These are phyloP conservation scores for Gaertneriomyces sp. DNA, from an alignment of 192 early-diverging fungal species.

Conservation along the genomic window DNA sequence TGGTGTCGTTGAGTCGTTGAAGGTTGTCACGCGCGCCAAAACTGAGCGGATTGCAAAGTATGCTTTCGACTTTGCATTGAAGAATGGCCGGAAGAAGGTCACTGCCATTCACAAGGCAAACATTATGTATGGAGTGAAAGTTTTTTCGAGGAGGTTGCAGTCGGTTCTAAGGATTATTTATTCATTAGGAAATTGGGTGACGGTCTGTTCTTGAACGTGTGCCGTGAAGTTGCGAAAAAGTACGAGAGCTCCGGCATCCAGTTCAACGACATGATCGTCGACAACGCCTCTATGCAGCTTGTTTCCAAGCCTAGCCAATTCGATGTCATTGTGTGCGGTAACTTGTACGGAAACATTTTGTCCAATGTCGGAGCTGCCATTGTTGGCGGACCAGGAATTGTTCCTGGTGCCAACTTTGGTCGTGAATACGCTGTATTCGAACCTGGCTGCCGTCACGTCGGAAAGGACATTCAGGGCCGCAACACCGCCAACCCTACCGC, in stretches of 20 bases:
- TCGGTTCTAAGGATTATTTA: conserved; percentile 5
- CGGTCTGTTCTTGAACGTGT: conserved; percentile 95
- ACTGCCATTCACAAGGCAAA: conserved; percentile 99
- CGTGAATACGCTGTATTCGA: conserved; percentile 97
- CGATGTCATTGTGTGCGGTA: conserved; percentile 99
- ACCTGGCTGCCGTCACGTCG: conserved; percentile 97
- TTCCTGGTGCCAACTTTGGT: conserved; percentile 98
- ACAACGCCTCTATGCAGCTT: conserved; percentile 99
- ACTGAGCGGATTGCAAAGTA: conserved; percentile 98
- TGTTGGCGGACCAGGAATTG: conserved; percentile 92
- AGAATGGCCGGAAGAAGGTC: conserved; percentile 96
- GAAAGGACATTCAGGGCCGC: conserved; percentile 88
- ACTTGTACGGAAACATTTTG: conserved; percentile 99
- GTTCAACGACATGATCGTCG: conserved; percentile 99
- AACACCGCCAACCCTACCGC: conserved; percentile 97
- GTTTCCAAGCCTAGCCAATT: conserved; percentile 96
- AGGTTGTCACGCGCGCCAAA: conserved; percentile 95
- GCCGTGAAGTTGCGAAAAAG: conserved; percentile 92
- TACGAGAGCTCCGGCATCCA: conserved; percentile 85
- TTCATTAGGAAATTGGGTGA: conserved; percentile 84
- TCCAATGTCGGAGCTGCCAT: conserved; percentile 97
- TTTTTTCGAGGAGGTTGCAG: not conserved
- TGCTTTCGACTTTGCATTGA: conserved; percentile 98
- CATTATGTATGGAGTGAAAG: conserved; percentile 80
- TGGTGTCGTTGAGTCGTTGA: conserved; percentile 97